phyloP scores from a whole-genome alignment of 2,329 filamentous ascomycete genomes.

The Epichloe elymi region DNA sequence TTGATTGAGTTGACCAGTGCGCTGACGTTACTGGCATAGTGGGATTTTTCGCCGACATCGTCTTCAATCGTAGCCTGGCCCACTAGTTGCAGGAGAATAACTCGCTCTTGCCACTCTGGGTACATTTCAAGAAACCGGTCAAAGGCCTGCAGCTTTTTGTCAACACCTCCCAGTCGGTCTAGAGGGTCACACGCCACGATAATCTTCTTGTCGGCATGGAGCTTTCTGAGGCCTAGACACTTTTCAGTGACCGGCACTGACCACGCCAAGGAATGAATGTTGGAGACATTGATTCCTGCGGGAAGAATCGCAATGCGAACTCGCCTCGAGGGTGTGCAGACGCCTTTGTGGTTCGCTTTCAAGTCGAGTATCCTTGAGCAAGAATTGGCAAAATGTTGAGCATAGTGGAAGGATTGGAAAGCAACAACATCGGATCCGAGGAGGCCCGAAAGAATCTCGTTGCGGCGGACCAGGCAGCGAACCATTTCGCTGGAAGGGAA shows the following conservation, averaged over 20 bases:
- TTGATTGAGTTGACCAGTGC: slow-evolving; percentile 85
- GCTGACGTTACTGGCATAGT: slow-evolving; percentile 74
- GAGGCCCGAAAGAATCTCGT: slow-evolving; percentile 78
- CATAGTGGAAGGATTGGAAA: slow-evolving; percentile 91
- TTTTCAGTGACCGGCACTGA: slow-evolving; percentile 55
- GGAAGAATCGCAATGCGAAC: slow-evolving; percentile 3
- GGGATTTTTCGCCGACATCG: slow-evolving; percentile 63
- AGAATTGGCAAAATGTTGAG: slow-evolving; percentile 83
- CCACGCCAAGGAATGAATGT: slow-evolving; percentile 64
- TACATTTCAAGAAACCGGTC: slow-evolving; percentile 80
- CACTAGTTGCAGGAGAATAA: slow-evolving; percentile 86
- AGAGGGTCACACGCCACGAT: slow-evolving; percentile 89
- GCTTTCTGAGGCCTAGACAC: slow-evolving; percentile 55
- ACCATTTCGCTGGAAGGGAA: slow-evolving; percentile 95
- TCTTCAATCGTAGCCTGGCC: slow-evolving; percentile 66
- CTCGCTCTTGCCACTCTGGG: slow-evolving; percentile 79
- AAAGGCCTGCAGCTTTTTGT: slow-evolving; percentile 87
- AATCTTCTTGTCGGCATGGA: slow-evolving; percentile 78
- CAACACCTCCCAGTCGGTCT: slow-evolving; percentile 79
- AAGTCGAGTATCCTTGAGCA: slow-evolving; percentile 81
- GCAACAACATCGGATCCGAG: slow-evolving; percentile 83
- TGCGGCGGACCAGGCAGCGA: slow-evolving; percentile 71
- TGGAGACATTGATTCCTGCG: slow-evolving; percentile 63
- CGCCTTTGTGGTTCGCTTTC: slow-evolving; percentile 65
- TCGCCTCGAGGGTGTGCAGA: slow-evolving; percentile 57